A percentile compares a stretch with the other conserved stretches of the same genome.
phyloP scores from a whole-genome alignment of 192 early-diverging fungal genomes.

The Gaertneriomyces semiglobifer region DNA sequence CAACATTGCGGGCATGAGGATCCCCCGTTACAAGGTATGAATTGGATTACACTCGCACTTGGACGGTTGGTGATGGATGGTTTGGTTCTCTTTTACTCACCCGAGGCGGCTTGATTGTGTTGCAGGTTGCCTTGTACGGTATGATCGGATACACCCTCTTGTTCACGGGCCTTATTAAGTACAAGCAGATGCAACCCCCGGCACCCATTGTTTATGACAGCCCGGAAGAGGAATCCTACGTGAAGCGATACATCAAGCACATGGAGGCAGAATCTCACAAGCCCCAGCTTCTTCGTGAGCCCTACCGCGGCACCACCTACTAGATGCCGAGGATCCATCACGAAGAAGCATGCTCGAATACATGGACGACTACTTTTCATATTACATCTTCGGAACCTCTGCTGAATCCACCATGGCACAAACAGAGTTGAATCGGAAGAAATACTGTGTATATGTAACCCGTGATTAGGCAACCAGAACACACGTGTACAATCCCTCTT shows the following conservation, averaged over 20 bases:
- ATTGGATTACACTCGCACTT: background rate
- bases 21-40: conserved; percentile 50
- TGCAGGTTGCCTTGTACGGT: conserved; percentile 41
- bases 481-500: no score
- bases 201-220: conserved; percentile 37
- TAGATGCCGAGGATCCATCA: no score
- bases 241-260: conserved; percentile 44
- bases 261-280: conserved; percentile 41
- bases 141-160: conserved; percentile 40
- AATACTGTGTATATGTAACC: no score
- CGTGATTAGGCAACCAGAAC: no score
- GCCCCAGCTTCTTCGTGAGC: conserved; percentile 34
- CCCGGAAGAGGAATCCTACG: conserved; percentile 47
- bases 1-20: conserved; percentile 35
- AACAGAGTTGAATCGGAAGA: no score
- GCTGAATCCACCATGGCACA: no score
- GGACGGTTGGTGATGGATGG: no score
- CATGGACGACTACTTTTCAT: no score
- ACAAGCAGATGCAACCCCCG: conserved; percentile 35
- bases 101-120: background rate
- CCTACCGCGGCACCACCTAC: conserved; percentile 27
- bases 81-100: no score
- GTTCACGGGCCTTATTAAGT: conserved; percentile 30
- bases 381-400: no score
- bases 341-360: no score